Evolutionary conservation across 1,284 basidiomycete species (phyloP).

Genomic region (Thelephora terrestris): DNA sequence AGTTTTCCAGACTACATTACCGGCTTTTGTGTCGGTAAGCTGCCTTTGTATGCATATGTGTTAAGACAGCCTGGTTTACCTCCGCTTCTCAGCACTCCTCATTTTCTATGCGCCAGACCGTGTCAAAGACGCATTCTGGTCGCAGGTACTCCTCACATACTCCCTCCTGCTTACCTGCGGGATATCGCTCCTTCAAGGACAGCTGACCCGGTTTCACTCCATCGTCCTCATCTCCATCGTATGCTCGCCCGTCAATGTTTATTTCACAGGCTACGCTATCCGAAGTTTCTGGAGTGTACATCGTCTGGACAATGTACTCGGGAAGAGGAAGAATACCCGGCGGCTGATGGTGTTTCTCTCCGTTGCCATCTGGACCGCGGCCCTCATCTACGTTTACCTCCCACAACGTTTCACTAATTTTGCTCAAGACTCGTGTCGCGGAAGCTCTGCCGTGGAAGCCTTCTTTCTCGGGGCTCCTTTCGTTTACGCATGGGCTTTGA

Average conservation of each 20-base stretch:
- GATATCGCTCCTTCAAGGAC: slow-evolving; percentile 4
- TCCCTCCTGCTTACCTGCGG: slow-evolving; percentile 3
- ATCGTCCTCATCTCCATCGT: not conserved
- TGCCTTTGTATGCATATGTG: not conserved
- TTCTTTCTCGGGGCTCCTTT: not conserved
- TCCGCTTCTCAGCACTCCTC: slow-evolving; percentile 5
- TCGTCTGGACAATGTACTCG: not conserved
- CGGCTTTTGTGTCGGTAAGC: slow-evolving; percentile 8
- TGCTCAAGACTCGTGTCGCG: not conserved
- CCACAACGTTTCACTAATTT: not conserved
- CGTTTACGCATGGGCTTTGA: not conserved
- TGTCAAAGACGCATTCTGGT: not conserved
- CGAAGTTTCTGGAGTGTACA: not conserved
- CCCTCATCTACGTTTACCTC: not conserved
- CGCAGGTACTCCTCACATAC: not conserved
- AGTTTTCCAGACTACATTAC: slow-evolving; percentile 8
- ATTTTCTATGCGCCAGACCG: slow-evolving; percentile 8
- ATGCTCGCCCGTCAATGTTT: not conserved
- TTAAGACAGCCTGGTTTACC: not conserved
- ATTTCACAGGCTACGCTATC: not conserved
- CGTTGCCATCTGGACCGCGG: not conserved
- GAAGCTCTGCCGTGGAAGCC: not conserved
- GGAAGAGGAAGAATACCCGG: not conserved
- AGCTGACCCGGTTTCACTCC: slow-evolving; percentile 9
- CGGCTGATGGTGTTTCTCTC: not conserved